Base-by-base conservation (phyloP, 106 monocot genomes). In the Dendrobium chrysotoxum region DNA sequence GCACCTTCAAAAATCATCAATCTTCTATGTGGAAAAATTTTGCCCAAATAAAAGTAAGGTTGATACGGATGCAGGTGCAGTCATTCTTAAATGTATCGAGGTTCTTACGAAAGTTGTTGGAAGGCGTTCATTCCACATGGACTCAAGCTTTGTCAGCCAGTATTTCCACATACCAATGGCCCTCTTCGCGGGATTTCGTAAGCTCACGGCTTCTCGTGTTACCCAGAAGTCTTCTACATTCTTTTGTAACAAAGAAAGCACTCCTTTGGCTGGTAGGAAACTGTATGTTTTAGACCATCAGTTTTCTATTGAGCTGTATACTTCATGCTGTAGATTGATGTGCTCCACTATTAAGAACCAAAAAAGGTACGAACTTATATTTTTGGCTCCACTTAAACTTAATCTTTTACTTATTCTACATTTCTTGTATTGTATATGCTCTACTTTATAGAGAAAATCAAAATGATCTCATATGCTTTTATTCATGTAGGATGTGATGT, bases 61-160 rank as follows among this genome's bases (percentile, higher is more conserved):
- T 41, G 75, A 86, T 78, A 88, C 95, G 28, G 92, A 98, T 83
- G 79, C 89, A 26, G 98, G 98, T 15, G 76, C 92, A 35, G 83
- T 91, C 18, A 81, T 95, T 82, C 91, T 95, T 81, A 92, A 91
- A 95, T 98, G 94, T 82, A 58, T 98, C 31, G 92, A 91, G 82
- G 87, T 95, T 79, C 88, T 98, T 45, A 91, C 91, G 46, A 86
- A 87, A 78, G 80, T 98, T 78, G 83, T 74, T 66, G 88, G 91
- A 54, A 91, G 84, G 67, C 78, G 83, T 82, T 85, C 91, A 66
- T 85, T 86, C 77, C 81, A 78, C 79, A 84, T 98, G 88, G 83
- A 86, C 21, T 21, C 92, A 31, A 85, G 81, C 58, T 84, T 89
- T 75, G 84, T 92, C 39, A 81, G 88, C 78, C 91, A 95, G 66